These are phyloP conservation scores for Hysterangium stoloniferum DNA, from an alignment of 768 basidiomycete genomes.

Conservation along the genomic window DNA sequence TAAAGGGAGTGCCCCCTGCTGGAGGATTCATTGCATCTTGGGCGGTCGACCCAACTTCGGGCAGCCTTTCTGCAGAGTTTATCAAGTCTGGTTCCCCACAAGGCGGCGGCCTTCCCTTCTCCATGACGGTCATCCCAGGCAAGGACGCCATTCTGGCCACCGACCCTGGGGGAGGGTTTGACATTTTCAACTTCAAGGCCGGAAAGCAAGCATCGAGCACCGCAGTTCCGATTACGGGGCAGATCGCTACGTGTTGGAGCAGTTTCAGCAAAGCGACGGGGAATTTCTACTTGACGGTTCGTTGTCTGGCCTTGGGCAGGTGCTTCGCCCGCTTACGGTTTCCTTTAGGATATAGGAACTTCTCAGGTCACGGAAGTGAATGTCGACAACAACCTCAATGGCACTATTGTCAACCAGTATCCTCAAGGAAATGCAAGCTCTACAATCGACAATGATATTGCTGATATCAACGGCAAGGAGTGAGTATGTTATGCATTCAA, in stretches of 20 bases:
- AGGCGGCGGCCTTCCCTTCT: constrained; percentile 15
- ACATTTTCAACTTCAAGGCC: constrained; percentile 12
- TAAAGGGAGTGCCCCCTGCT: constrained; percentile 16
- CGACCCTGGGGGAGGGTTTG: constrained; percentile 14
- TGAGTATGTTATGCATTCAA: too few relatives aligned
- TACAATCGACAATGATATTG: constrained; percentile 25
- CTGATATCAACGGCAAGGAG: constrained; percentile 24
- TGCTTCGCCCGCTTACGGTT: neutral
- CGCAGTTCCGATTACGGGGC: constrained; percentile 26
- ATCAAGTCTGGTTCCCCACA: constrained; percentile 8
- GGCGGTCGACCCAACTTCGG: constrained; percentile 12
- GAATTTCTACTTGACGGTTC: constrained; percentile 35
- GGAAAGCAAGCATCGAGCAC: constrained; percentile 7
- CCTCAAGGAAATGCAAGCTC: constrained; percentile 12
- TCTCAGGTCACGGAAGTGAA: constrained; percentile 19
- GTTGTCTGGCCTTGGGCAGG: too few relatives aligned
- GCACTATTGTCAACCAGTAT: constrained; percentile 16
- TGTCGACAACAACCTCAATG: constrained; percentile 17
- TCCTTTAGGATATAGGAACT: constrained; percentile 29
- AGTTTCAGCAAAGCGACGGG: constrained; percentile 34
- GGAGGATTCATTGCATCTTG: constrained; percentile 14
- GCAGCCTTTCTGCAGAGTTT: constrained; percentile 14
- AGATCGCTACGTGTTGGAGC: constrained; percentile 38
- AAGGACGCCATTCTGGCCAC: constrained; percentile 16
- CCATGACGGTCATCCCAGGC: constrained; percentile 14